Evolutionary conservation across 2,329 filamentous ascomycete species (phyloP).

Genomic region (Blastomyces emzantsi): DNA sequence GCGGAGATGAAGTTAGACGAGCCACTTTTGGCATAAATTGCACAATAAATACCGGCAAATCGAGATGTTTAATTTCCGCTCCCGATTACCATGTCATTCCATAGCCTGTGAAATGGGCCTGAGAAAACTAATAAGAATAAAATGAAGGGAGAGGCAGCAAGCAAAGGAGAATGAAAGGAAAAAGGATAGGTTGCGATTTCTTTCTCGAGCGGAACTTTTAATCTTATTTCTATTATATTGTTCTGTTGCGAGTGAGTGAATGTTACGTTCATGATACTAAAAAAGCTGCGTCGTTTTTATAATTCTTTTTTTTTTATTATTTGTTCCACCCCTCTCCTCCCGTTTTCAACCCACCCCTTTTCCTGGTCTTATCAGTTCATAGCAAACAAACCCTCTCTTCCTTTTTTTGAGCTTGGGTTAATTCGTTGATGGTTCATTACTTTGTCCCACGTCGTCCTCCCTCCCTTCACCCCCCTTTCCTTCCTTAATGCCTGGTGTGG

Average conservation of each 20-base stretch:
- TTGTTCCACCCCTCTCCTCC: background rate
- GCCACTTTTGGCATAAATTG: conserved; percentile 8
- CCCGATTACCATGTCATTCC: background rate
- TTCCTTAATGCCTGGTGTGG: background rate
- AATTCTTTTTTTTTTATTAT: background rate
- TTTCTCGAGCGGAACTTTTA: background rate
- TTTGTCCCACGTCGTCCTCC: background rate
- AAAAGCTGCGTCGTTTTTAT: background rate
- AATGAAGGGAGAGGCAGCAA: background rate
- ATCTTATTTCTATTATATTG: background rate
- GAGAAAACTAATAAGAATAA: background rate
- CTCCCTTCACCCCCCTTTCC: background rate
- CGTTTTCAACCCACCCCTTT: background rate
- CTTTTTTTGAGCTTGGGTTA: background rate
- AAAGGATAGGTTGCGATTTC: background rate
- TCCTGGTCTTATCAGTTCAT: background rate
- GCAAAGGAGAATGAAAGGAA: background rate
- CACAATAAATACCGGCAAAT: background rate
- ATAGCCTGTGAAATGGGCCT: background rate
- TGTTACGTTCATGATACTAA: conserved; percentile 3
- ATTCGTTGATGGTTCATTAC: background rate
- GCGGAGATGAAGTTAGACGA: conserved; percentile 1
- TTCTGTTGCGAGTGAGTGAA: background rate
- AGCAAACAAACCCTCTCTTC: background rate
- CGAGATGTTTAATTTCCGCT: background rate